These are phyloP conservation scores for Zizania latifolia DNA, from an alignment of 176 grass and related monocot genomes.

Conservation along the genomic window DNA sequence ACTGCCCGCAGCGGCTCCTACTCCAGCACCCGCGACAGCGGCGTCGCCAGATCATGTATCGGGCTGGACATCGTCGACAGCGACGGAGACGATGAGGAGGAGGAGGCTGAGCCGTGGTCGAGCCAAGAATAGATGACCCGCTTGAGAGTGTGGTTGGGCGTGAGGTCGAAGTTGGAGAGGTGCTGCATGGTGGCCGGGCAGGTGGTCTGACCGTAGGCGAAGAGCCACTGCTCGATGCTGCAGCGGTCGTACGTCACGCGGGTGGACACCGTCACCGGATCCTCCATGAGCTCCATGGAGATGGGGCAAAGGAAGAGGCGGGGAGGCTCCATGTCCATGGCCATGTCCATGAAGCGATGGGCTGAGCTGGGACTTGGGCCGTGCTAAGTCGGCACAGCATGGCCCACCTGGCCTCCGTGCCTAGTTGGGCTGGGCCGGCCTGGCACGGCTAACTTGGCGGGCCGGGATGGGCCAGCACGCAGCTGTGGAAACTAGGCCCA, in stretches of 20 bases:
- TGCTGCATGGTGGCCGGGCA: constrained; percentile 85
- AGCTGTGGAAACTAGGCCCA: no score
- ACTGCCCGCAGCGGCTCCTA: constrained; percentile 34
- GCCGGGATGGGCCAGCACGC: no score
- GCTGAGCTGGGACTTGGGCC: no score
- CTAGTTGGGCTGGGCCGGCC: no score
- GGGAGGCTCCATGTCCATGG: constrained; percentile 44
- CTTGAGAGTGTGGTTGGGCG: constrained; percentile 83
- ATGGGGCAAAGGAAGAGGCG: constrained; percentile 74
- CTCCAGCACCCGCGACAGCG: constrained; percentile 32
- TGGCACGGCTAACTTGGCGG: no score
- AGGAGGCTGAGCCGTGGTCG: constrained; percentile 13
- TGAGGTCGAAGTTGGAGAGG: constrained; percentile 57
- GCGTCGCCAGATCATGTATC: background rate
- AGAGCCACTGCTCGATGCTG: constrained; percentile 85
- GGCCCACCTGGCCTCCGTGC: no score
- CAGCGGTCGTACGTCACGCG: constrained; percentile 75
- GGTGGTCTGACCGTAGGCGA: constrained; percentile 50
- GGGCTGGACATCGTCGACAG: constrained; percentile 30
- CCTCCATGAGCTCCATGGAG: constrained; percentile 89
- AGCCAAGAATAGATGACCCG: constrained; percentile 70
- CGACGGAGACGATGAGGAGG: constrained; percentile 34
- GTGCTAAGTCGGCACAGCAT: no score
- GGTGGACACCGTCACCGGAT: constrained; percentile 75
- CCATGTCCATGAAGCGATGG: constrained; percentile 15